Conservation (phyloP, 2,329 filamentous ascomycete genomes). For the Talaromyces amestolkiae region DNA sequence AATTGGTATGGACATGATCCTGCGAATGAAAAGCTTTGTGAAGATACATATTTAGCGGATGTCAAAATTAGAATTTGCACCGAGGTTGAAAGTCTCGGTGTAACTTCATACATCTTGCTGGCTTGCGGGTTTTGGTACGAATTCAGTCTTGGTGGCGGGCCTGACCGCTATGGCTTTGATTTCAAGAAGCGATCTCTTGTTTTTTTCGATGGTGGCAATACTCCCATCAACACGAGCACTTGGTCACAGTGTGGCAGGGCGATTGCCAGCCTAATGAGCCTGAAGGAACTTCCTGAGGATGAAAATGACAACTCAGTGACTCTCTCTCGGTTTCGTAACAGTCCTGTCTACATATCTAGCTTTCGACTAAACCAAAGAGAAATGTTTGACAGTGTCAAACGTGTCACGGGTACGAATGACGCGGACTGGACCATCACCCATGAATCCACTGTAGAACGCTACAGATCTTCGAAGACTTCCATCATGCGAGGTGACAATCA, state of each 20-base stretch:
- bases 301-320: conserved; percentile 36
- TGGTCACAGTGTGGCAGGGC: conserved; percentile 57
- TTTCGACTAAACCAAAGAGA: conserved; percentile 62
- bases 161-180: conserved; percentile 50
- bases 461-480: conserved; percentile 46
- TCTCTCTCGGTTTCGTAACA: conserved; percentile 50
- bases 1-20: conserved; percentile 45
- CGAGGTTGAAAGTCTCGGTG: conserved; percentile 41
- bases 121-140: conserved; percentile 56
- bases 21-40: conserved; percentile 30
- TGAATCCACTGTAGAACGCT: conserved; percentile 50
- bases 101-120: conserved; percentile 45
- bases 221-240: conserved; percentile 58
- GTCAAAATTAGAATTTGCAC: conserved; percentile 19
- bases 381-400: conserved; percentile 62
- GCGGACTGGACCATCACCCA: conserved; percentile 59
- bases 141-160: conserved; percentile 44
- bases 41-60: conserved; percentile 37
- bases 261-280: conserved; percentile 51
- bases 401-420: conserved; percentile 57
- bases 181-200: conserved; percentile 44
- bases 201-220: conserved; percentile 58
- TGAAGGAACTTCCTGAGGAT: conserved; percentile 45
- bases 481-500: conserved; percentile 42
- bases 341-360: conserved; percentile 52